These are phyloP conservation scores for Cinchona pubescens DNA, from an alignment of 257 asterid species.

Conservation along the genomic window DNA sequence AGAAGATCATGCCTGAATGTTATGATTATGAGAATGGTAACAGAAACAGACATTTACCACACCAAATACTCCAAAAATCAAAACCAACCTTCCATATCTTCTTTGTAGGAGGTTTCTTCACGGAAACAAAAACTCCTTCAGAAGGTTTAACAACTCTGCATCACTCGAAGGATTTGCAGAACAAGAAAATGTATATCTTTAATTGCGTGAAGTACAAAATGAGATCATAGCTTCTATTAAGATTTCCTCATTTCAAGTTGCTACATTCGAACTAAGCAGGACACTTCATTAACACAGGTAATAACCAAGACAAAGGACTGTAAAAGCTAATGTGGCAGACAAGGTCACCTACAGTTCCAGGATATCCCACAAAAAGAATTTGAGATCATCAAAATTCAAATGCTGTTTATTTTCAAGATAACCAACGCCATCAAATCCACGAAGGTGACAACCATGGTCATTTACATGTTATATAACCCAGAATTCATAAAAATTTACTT, in stretches of 20 bases:
- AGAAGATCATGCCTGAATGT: conserved; percentile 25
- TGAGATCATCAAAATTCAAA: too few relatives aligned
- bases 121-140: conserved; percentile 87
- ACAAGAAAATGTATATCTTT: conserved; percentile 18
- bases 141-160: conserved; percentile 86
- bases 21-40: conserved; percentile 18
- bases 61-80: conserved; percentile 11
- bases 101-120: conserved; percentile 77
- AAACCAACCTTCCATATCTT: conserved; percentile 85
- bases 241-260: neutral
- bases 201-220: neutral
- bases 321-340: too few relatives aligned
- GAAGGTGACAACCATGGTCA: neutral
- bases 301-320: neutral
- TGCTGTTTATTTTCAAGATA: neutral
- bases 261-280: neutral
- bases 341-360: too few relatives aligned
- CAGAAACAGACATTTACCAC: conserved; percentile 14
- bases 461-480: neutral
- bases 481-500: neutral
- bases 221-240: conserved; percentile 7
- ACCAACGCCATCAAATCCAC: neutral
- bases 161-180: conserved; percentile 27
- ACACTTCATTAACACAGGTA: neutral
- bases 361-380: too few relatives aligned